phyloP scores from a whole-genome alignment of 192 early-diverging fungal species.

The Gamsiella multidivaricata region DNA sequence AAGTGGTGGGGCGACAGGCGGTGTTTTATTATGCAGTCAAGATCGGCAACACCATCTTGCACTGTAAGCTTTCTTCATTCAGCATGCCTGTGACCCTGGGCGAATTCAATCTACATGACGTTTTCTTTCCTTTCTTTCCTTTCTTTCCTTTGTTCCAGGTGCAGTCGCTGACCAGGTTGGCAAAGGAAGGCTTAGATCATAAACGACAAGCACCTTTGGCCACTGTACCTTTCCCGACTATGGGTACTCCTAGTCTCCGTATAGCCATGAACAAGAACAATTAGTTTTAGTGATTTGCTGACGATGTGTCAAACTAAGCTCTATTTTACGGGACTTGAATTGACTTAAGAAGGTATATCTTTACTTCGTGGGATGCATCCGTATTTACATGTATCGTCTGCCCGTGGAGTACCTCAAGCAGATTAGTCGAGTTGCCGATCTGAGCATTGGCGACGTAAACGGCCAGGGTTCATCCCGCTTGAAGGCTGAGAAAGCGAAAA shows the following conservation, averaged over 20 bases:
- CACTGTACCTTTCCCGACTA: neutral
- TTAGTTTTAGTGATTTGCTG: no score
- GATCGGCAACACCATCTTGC: constrained; percentile 8
- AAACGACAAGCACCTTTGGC: neutral
- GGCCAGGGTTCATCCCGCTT: no score
- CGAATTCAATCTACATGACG: constrained; percentile 1
- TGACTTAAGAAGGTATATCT: no score
- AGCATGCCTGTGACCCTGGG: neutral
- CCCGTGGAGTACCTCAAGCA: no score
- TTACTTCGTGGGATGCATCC: no score
- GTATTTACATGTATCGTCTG: no score
- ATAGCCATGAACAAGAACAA: constrained; percentile 5
- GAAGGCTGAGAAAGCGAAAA: no score
- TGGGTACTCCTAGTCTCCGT: constrained; percentile 3
- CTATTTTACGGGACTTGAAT: no score
- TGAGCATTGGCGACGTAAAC: no score
- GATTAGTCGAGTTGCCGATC: no score
- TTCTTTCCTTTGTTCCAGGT: constrained; percentile 15
- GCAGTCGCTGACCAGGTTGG: neutral
- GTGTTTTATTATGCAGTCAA: neutral
- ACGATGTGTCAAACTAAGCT: no score
- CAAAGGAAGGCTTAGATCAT: neutral
- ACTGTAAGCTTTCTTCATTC: neutral
- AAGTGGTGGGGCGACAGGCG: neutral
- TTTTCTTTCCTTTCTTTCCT: no score